Evolutionary conservation across 345 rosid species (phyloP).

Genomic region (Euphorbia peplus): DNA sequence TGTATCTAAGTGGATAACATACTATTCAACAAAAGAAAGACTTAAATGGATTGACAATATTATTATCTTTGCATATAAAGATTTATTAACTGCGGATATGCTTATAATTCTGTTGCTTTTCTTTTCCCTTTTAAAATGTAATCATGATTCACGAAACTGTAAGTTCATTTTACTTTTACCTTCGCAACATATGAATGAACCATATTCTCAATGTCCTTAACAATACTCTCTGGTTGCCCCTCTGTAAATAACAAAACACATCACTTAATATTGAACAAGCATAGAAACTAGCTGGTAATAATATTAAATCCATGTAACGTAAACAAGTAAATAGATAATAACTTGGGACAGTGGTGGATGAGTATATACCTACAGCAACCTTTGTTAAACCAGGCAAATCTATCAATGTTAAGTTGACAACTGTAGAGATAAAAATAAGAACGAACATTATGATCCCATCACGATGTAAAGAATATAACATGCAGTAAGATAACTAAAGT

Average conservation of each 20-base stretch:
- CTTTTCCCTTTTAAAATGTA: too few relatives aligned
- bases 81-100: too few relatives aligned
- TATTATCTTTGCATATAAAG: too few relatives aligned
- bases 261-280: constrained; percentile 6
- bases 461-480: background rate
- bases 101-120: too few relatives aligned
- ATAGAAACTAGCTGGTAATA: background rate
- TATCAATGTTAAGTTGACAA: constrained; percentile 64
- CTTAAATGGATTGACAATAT: background rate
- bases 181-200: constrained; percentile 57
- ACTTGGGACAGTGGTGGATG: background rate
- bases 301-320: background rate
- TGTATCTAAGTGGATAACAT: too few relatives aligned
- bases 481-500: background rate
- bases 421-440: constrained; percentile 23
- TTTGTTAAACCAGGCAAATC: constrained; percentile 74
- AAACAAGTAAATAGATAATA: background rate
- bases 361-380: constrained; percentile 61
- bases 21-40: too few relatives aligned
- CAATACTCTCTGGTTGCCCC: constrained; percentile 63
- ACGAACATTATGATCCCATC: background rate
- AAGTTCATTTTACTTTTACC: constrained; percentile 31
- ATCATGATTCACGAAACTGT: background rate
- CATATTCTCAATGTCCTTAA: constrained; percentile 58
- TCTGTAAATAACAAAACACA: constrained; percentile 35